Evolutionary conservation across 306 rosid species (phyloP).

Genomic region (Acacia acuminata): DNA sequence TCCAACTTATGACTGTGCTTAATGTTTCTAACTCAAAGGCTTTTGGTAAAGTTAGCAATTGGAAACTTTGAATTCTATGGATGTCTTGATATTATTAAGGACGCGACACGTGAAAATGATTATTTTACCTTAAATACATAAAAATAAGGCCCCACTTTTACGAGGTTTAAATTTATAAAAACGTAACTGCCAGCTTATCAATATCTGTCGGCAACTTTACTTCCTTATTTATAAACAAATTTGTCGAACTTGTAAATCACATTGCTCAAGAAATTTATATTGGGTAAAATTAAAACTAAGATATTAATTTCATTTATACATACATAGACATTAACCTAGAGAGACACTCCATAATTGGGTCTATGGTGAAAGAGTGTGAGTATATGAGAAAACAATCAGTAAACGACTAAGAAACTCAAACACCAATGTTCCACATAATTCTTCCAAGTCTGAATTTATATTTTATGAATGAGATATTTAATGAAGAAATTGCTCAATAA

Average conservation of each 20-base stretch:
- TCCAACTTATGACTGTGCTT: not conserved
- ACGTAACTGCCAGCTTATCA: too few relatives aligned
- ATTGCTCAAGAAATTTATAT: not conserved
- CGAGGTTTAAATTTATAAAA: too few relatives aligned
- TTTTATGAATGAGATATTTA: not conserved
- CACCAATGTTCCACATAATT: not conserved
- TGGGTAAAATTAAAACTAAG: not conserved
- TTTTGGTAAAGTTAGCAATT: not conserved
- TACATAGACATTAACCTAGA: not conserved
- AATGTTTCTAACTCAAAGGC: not conserved
- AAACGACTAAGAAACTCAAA: not conserved
- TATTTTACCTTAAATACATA: too few relatives aligned
- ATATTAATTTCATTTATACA: not conserved
- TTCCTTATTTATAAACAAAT: not conserved
- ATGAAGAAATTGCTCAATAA: not conserved
- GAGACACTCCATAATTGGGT: not conserved
- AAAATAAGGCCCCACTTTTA: not conserved
- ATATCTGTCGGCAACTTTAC: too few relatives aligned
- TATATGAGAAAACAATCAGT: not conserved
- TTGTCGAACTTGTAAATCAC: not conserved
- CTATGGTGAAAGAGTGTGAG: not conserved
- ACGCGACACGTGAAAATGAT: not conserved
- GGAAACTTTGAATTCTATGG: not conserved
- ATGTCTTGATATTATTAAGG: not conserved
- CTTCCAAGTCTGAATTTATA: not conserved